Percentiles rank a stretch among this genome's conserved stretches.
These are phyloP conservation scores for Aspergillus flavus DNA, from an alignment of 2,329 filamentous ascomycete species.

Conservation along the genomic window DNA sequence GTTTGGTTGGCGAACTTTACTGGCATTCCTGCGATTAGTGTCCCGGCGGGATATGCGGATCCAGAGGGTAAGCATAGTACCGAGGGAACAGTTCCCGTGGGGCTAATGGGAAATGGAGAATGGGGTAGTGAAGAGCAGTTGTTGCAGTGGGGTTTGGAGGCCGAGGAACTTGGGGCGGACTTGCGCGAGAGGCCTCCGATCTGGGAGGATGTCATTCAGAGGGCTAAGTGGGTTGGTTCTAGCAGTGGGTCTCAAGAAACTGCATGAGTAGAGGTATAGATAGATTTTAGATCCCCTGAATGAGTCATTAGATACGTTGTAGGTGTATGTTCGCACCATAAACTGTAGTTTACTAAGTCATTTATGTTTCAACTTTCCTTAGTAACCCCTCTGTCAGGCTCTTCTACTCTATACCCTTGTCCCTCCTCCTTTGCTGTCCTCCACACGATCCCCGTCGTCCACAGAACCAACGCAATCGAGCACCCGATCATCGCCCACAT, in stretches of 20 bases:
- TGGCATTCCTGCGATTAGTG: conserved; percentile 70
- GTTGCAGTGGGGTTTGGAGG: conserved; percentile 53
- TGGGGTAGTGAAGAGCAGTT: conserved; percentile 57
- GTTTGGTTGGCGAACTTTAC: conserved; percentile 77
- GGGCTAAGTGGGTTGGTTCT: not conserved
- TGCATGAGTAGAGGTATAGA: not conserved
- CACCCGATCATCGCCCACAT: conserved; percentile 26
- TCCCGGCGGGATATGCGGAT: conserved; percentile 68
- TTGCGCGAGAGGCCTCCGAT: conserved; percentile 36
- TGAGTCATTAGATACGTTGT: not conserved
- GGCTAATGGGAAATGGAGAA: conserved; percentile 59
- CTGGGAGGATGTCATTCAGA: conserved; percentile 52
- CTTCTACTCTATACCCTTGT: not conserved
- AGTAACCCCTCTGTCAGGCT: not conserved
- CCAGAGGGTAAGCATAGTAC: conserved; percentile 25
- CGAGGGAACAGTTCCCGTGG: conserved; percentile 52
- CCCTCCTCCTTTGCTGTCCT: conserved; percentile 17
- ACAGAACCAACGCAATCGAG: conserved; percentile 20
- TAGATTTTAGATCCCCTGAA: not conserved
- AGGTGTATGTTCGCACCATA: not conserved
- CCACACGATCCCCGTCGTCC: conserved; percentile 21
- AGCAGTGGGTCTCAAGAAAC: not conserved
- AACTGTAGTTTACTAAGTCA: not conserved
- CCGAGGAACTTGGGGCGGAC: conserved; percentile 45
- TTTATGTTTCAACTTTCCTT: not conserved